These are phyloP conservation scores for Xylaria polymorpha DNA, from an alignment of 2,329 filamentous ascomycete genomes.

Conservation along the genomic window DNA sequence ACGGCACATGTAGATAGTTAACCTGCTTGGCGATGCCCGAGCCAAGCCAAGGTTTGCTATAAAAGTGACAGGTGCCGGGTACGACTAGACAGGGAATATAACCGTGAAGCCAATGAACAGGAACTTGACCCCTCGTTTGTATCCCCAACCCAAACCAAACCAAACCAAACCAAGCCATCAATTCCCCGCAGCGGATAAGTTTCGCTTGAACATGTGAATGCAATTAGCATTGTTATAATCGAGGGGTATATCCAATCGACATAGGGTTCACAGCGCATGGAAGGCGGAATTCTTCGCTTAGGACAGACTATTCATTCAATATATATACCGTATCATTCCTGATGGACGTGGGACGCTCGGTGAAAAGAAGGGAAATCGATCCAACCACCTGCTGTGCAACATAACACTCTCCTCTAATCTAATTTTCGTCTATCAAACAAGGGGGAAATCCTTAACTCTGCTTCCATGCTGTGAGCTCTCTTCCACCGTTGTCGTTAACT, in stretches of 20 bases:
- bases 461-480: constrained; percentile 6
- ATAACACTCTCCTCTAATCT: constrained; percentile 27
- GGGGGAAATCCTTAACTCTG: constrained; percentile 4
- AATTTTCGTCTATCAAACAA: constrained; percentile 29
- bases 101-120: neutral
- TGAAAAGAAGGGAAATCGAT: constrained; percentile 23
- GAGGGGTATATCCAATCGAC: neutral
- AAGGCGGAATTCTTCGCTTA: neutral
- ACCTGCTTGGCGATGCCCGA: too few species aligned
- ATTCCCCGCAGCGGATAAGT: neutral
- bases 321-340: constrained; percentile 17
- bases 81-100: neutral
- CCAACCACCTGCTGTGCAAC: neutral
- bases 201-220: neutral
- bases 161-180: neutral
- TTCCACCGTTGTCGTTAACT: constrained; percentile 15
- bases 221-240: neutral
- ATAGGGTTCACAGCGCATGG: neutral
- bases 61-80: neutral
- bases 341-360: constrained; percentile 5
- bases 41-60: neutral
- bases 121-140: constrained; percentile 1
- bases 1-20: too few species aligned
- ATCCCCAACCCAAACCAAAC: too few species aligned
- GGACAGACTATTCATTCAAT: constrained; percentile 14